A percentile compares a stretch with the other conserved stretches of the same genome.
phyloP scores from a whole-genome alignment of 768 basidiomycete species.

The Candolleomyces eurysporus region DNA sequence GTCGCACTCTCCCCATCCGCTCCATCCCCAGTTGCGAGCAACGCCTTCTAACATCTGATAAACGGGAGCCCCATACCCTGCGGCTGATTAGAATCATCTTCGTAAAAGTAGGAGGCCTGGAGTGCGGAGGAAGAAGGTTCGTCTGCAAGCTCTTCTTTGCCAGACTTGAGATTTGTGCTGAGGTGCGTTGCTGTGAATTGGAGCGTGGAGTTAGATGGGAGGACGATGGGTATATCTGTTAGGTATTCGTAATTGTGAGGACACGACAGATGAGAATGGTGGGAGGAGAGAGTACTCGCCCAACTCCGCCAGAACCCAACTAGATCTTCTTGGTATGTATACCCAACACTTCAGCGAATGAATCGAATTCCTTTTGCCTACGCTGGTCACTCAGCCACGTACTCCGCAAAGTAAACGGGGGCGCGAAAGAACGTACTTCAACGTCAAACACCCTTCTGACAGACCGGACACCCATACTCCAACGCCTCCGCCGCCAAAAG shows the following conservation, averaged over 20 bases:
- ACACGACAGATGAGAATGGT: background rate
- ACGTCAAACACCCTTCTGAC: too few relatives aligned
- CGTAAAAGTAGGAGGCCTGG: constrained; percentile 77
- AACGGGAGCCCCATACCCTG: constrained; percentile 90
- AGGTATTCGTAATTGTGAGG: too few relatives aligned
- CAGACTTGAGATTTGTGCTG: constrained; percentile 66
- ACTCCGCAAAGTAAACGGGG: too few relatives aligned
- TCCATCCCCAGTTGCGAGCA: constrained; percentile 80
- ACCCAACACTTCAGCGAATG: too few relatives aligned
- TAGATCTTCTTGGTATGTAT: too few relatives aligned
- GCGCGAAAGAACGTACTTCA: too few relatives aligned
- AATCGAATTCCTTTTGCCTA: too few relatives aligned
- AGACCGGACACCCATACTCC: too few relatives aligned
- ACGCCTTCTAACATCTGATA: constrained; percentile 83
- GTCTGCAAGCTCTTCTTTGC: constrained; percentile 57
- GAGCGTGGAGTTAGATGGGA: constrained; percentile 59
- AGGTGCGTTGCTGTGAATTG: constrained; percentile 58
- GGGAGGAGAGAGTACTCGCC: constrained; percentile 45
- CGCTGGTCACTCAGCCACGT: too few relatives aligned
- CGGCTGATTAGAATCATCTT: constrained; percentile 68
- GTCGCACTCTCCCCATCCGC: constrained; percentile 75
- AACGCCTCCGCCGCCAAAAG: too few relatives aligned
- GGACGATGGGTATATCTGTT: constrained; percentile 78
- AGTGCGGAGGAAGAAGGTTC: constrained; percentile 17
- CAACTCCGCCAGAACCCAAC: constrained; percentile 74